Evolutionary conservation across 257 asterid genomes (phyloP).

Genomic region (Solanum virginianum): DNA sequence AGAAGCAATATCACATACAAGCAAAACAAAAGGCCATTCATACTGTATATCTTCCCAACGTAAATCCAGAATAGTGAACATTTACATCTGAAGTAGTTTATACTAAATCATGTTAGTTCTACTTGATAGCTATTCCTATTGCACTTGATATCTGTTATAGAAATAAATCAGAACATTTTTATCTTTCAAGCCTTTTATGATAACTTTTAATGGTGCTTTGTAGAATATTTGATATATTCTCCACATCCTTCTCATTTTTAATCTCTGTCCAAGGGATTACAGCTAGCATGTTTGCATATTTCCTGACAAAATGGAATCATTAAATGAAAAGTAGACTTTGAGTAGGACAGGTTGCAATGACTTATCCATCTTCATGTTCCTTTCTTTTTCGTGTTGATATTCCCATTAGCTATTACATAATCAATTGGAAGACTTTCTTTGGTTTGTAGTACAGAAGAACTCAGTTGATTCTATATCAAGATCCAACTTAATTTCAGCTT

Average conservation of each 20-base stretch:
- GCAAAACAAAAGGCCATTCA: no score
- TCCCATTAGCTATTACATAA: neutral
- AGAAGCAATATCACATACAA: no score
- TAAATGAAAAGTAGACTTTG: no score
- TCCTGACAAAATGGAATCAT: neutral
- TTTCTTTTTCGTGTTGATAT: neutral
- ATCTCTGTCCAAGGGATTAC: neutral
- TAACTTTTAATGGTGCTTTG: neutral
- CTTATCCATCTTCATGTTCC: no score
- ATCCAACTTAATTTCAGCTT: neutral
- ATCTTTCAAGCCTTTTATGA: neutral
- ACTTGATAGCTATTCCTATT: neutral
- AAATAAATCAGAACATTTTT: neutral
- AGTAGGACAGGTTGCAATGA: no score
- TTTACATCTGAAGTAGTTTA: neutral
- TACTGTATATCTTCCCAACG: neutral
- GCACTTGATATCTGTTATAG: neutral
- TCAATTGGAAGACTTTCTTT: neutral
- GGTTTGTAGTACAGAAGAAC: neutral
- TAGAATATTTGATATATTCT: neutral
- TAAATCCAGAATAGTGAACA: neutral
- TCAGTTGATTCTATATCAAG: neutral
- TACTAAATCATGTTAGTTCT: neutral
- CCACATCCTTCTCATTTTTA: neutral
- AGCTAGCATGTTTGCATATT: neutral